Conservation (phyloP, 78 protist genomes). For the Reticulomyxa filosa region DNA sequence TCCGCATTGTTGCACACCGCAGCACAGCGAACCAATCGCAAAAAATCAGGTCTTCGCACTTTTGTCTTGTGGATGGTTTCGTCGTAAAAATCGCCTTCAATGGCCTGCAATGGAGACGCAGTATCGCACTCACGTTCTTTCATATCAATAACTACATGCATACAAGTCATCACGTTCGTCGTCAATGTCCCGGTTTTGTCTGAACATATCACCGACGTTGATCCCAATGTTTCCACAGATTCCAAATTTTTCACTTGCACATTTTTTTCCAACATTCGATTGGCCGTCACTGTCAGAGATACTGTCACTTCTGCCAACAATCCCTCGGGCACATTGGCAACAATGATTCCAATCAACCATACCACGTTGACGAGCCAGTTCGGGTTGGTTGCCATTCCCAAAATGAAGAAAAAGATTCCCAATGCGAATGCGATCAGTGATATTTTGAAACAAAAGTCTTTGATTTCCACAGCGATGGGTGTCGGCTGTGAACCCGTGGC, state of each 20-base stretch:
- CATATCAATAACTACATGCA: conserved; percentile 63
- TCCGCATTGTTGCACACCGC: conserved; percentile 36
- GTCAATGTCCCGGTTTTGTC: conserved; percentile 44
- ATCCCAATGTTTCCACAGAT: conserved; percentile 43
- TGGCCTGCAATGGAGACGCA: no score
- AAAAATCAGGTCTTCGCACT: no score
- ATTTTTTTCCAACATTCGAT: conserved; percentile 39
- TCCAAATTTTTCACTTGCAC: conserved; percentile 37
- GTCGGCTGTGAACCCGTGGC: conserved; percentile 12
- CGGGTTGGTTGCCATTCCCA: conserved; percentile 5
- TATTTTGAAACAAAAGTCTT: conserved; percentile 49
- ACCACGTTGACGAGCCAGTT: conserved; percentile 12
- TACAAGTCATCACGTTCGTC: neutral
- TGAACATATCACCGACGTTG: conserved; percentile 20
- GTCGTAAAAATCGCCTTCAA: neutral
- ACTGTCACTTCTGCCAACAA: conserved; percentile 38
- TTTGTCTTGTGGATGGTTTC: conserved; percentile 16
- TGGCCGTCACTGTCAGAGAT: conserved; percentile 43
- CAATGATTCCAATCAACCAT: neutral
- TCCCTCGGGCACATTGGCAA: neutral
- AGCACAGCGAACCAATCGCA: neutral
- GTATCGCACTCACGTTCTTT: no score
- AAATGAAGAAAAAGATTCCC: conserved; percentile 27
- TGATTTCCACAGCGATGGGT: conserved; percentile 50
- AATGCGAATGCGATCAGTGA: conserved; percentile 40